A percentile compares a stretch with the other conserved stretches of the same genome.
phyloP scores from a whole-genome alignment of 306 rosid species.

The Castanea crenata region DNA sequence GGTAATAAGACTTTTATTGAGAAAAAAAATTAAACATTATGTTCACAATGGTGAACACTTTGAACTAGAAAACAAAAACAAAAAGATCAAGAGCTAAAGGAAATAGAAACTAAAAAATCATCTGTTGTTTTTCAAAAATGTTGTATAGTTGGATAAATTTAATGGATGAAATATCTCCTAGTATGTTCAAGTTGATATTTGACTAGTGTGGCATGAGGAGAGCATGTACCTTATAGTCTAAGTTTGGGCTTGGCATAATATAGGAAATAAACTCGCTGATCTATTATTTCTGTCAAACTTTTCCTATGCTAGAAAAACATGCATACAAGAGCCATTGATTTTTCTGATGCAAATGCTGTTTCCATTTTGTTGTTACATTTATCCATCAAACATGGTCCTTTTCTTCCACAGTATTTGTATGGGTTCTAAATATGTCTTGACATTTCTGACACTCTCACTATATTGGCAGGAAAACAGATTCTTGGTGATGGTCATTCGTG shows the following conservation, averaged over 20 bases:
- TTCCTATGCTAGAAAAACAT: neutral
- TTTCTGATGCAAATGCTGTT: neutral
- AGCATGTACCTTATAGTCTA: neutral
- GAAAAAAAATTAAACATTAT: too few relatives aligned
- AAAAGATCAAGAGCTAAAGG: too few relatives aligned
- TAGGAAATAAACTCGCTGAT: neutral
- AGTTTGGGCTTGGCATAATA: neutral
- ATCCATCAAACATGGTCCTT: neutral
- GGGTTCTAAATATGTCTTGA: slow-evolving; percentile 11
- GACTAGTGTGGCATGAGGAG: neutral
- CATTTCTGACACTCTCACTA: slow-evolving; percentile 23
- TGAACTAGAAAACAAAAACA: too few relatives aligned
- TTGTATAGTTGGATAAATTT: neutral
- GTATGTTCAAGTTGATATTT: neutral
- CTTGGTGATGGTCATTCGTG: slow-evolving; percentile 99
- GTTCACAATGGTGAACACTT: too few relatives aligned
- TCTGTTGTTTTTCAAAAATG: neutral
- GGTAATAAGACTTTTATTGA: too few relatives aligned
- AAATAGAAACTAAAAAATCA: too few relatives aligned
- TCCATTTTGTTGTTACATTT: neutral
- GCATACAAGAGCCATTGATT: neutral
- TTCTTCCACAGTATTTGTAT: neutral
- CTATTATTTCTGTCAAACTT: neutral
- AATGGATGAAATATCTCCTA: neutral
- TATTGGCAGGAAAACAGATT: slow-evolving; percentile 86